Conservation (phyloP, 192 early-diverging fungal species). For the Podila epicladia region DNA sequence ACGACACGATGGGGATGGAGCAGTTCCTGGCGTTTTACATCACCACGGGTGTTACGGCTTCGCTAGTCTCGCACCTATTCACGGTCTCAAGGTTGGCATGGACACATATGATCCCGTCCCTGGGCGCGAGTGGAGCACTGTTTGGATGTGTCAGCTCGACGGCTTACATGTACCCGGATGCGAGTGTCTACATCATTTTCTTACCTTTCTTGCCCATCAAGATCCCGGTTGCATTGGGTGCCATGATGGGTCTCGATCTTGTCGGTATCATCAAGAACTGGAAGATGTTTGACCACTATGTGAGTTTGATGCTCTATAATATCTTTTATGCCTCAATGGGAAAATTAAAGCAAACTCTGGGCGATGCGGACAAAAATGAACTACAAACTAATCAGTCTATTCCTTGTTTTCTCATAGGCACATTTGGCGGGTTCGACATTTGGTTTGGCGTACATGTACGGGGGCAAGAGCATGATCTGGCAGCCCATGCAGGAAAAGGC, state of each 20-base stretch:
- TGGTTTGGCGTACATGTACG: conserved; percentile 66
- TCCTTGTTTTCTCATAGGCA: conserved; percentile 46
- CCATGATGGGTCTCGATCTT: conserved; percentile 76
- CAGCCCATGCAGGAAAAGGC: conserved; percentile 48
- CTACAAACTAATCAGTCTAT: not conserved
- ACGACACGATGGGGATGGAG: conserved; percentile 65
- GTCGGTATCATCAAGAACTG: conserved; percentile 77
- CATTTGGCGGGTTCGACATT: conserved; percentile 74
- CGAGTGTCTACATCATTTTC: conserved; percentile 69
- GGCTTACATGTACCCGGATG: conserved; percentile 65
- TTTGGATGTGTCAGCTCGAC: conserved; percentile 74
- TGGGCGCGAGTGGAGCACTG: conserved; percentile 89
- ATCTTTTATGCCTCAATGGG: not conserved
- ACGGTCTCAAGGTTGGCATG: conserved; percentile 53
- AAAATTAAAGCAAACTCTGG: not conserved
- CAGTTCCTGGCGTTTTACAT: conserved; percentile 87
- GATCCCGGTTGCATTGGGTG: conserved; percentile 71
- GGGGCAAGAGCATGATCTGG: conserved; percentile 60
- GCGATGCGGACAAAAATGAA: not conserved
- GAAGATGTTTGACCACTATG: conserved; percentile 81
- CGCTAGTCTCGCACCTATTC: conserved; percentile 71
- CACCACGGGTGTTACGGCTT: conserved; percentile 71
- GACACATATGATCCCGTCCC: conserved; percentile 62
- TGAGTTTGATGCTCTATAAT: conserved; percentile 43
- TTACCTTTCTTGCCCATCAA: conserved; percentile 63